Evolutionary conservation across 192 early-diverging fungal species (phyloP).

Genomic region (Powellomyces hirtus): DNA sequence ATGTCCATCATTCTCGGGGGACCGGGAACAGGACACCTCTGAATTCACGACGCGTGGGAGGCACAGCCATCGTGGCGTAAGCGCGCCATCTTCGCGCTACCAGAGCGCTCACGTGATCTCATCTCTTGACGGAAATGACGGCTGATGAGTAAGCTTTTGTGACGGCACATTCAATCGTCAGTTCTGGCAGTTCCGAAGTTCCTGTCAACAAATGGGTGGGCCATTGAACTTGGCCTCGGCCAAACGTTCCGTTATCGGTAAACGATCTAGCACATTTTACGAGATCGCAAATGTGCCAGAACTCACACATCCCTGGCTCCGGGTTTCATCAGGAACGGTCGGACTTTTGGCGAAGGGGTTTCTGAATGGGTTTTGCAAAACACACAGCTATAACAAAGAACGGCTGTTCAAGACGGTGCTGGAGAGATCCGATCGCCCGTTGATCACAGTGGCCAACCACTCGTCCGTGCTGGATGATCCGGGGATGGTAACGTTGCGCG

Average conservation of each 20-base stretch:
- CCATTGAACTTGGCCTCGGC: constrained; percentile 6
- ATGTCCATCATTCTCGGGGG: no score
- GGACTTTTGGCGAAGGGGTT: constrained; percentile 19
- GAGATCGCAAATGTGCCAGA: neutral
- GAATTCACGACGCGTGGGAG: no score
- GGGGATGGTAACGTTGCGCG: constrained; percentile 7
- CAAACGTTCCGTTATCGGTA: constrained; percentile 3
- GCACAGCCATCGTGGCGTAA: neutral
- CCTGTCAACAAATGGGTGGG: no score
- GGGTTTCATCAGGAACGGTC: constrained; percentile 5
- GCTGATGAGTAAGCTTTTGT: no score
- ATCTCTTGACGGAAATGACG: no score
- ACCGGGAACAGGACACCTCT: no score
- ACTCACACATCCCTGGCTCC: neutral
- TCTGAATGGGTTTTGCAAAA: constrained; percentile 16
- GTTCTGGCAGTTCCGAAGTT: no score
- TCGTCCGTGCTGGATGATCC: constrained; percentile 39
- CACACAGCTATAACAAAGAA: constrained; percentile 14
- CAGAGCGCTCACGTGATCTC: no score
- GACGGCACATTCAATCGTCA: no score
- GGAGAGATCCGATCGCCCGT: constrained; percentile 17
- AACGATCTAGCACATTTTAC: neutral
- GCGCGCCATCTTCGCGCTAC: neutral
- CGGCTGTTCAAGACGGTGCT: constrained; percentile 1
- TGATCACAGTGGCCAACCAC: constrained; percentile 44